Conservation (phyloP, 2,329 filamentous ascomycete species). For the Pseudovirgaria hyperparasitica region DNA sequence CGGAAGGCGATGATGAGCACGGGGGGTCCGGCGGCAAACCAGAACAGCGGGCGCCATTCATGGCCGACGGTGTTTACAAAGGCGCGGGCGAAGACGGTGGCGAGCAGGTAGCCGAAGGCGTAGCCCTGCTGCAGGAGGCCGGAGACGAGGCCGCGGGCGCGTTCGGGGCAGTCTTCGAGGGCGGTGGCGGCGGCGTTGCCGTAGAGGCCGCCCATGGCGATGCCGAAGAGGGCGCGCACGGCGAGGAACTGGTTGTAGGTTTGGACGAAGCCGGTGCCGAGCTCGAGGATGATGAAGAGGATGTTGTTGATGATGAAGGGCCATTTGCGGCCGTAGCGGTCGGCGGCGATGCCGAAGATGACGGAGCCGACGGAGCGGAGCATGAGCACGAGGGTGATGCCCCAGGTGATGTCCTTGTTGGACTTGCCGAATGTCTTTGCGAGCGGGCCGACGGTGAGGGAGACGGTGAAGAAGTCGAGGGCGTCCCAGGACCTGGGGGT, state of each 20-base stretch:
- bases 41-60: conserved; percentile 75
- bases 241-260: conserved; percentile 47
- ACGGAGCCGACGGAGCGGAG: conserved; percentile 46
- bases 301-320: conserved; percentile 46
- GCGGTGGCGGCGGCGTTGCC: conserved; percentile 51
- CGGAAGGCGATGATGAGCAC: conserved; percentile 71
- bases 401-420: conserved; percentile 49
- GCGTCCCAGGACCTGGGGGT: conserved; percentile 30
- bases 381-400: conserved; percentile 39
- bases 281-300: conserved; percentile 47
- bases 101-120: conserved; percentile 51
- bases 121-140: conserved; percentile 53
- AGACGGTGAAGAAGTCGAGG: conserved; percentile 52
- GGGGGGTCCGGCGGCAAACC: conserved; percentile 76
- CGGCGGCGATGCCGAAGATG: conserved; percentile 41
- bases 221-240: conserved; percentile 47
- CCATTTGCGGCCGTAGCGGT: conserved; percentile 45
- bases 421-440: conserved; percentile 40
- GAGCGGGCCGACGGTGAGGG: conserved; percentile 40
- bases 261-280: conserved; percentile 46
- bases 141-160: conserved; percentile 46
- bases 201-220: conserved; percentile 52
- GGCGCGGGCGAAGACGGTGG: conserved; percentile 42
- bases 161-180: conserved; percentile 47
- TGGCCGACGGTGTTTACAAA: conserved; percentile 66